Base-by-base conservation (phyloP, 306 rosid genomes). In the Crotalaria pallida region DNA sequence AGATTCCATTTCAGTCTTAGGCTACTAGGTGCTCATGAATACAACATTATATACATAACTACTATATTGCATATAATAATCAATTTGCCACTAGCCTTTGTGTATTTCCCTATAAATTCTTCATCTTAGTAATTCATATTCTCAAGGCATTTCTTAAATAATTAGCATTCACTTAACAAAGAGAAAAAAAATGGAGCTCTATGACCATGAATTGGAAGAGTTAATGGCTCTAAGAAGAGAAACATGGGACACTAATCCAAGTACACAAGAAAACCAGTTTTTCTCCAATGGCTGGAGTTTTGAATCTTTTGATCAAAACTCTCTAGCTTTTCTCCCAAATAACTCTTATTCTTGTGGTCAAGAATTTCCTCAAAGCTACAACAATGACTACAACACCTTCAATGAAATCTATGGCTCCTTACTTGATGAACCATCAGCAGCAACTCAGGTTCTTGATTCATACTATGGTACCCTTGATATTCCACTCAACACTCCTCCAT, bases 181-280 rank as follows among this genome's bases (percentile, higher is more conserved):
- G 31, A 68, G 38, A 57, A 58, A 43, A 27, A 76, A 78, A 6
- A 88, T 86, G 92, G 95, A 88, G 83, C 48, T 88, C 33, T 81
- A 74, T 81, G 85, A 83, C 23, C 79, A 83, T 19, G 83, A 80
- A 81, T 76, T 88, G 64, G 92, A 88, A 55, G 97, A 91, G 77
- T 43, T 85, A 3, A 73, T 87, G 60, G 81, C 89, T 76, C 75
- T 85, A 41, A 80, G 89, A 79, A 85, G 88, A 85, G 96, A 88
- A 73, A 74, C 83, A 47, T 85, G 83, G 87, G 88, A 80, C 52
- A 73, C 88, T 10, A 71, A 70, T 79, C 89, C 96, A 52, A 72
- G 23, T 48, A 58, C 77, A 21, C 85, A 83, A 78, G 82, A 83
- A 67, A 83, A 74, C 67, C 91, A 82, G 47, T 47, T 85, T 72